Conservation (phyloP, 23 red algal species). For the Chondrus crispus region DNA sequence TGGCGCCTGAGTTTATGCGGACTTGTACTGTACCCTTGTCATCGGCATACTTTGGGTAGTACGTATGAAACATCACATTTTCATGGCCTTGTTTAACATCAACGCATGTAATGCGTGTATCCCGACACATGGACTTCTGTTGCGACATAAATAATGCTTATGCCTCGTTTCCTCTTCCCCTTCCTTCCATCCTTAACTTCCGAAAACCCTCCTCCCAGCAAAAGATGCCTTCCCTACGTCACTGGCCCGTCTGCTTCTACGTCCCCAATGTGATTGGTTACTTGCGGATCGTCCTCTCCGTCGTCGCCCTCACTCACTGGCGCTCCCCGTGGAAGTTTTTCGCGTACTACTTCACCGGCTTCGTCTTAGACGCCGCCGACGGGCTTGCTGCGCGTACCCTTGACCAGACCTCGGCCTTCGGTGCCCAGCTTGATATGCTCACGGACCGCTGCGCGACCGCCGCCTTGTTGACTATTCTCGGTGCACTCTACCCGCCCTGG, state of each 20-base stretch:
- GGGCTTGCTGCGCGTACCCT: slow-evolving; percentile 78
- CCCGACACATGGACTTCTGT: no score
- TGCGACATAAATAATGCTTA: no score
- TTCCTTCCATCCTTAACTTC: neutral
- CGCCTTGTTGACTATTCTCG: slow-evolving; percentile 65
- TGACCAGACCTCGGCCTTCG: slow-evolving; percentile 71
- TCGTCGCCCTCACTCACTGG: slow-evolving; percentile 67
- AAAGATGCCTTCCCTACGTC: neutral
- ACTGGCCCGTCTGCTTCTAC: slow-evolving; percentile 72
- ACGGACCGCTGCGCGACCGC: slow-evolving; percentile 81
- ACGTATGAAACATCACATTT: no score
- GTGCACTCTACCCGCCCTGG: neutral
- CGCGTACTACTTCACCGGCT: slow-evolving; percentile 59
- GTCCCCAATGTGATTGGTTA: slow-evolving; percentile 91
- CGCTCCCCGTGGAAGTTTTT: slow-evolving; percentile 35
- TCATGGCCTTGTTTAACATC: no score
- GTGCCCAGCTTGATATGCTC: slow-evolving; percentile 87
- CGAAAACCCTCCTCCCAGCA: neutral
- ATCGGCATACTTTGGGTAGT: no score
- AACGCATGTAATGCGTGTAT: no score
- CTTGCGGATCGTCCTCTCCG: slow-evolving; percentile 68
- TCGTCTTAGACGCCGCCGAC: slow-evolving; percentile 92
- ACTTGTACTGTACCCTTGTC: no score
- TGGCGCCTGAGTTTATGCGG: no score
- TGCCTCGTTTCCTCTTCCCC: neutral